Percentiles rank a stretch among this genome's conserved stretches.
Evolutionary conservation across 176 grass and related monocot genomes (phyloP).

Genomic region (Oryza punctata): DNA sequence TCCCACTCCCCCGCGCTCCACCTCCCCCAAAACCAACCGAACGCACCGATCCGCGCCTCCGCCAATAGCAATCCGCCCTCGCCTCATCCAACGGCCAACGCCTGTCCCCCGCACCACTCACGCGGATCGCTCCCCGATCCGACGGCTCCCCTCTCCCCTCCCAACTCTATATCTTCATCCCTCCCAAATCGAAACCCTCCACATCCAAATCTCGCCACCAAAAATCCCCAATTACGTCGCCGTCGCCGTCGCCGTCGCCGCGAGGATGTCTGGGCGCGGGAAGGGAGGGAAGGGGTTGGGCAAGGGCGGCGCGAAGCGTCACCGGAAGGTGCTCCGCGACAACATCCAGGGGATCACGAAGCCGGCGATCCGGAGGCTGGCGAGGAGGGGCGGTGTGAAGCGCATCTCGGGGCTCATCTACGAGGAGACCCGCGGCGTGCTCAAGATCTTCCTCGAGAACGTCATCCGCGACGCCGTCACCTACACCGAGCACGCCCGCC

Average conservation of each 20-base stretch:
- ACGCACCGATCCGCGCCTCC: background rate
- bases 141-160: background rate
- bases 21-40: too few relatives aligned
- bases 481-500: constrained; percentile 82
- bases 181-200: background rate
- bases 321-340: constrained; percentile 73
- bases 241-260: background rate
- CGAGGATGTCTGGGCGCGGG: constrained; percentile 68
- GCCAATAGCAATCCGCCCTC: too few relatives aligned
- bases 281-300: constrained; percentile 90
- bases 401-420: constrained; percentile 86
- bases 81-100: constrained; percentile 1
- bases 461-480: constrained; percentile 89
- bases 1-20: too few relatives aligned
- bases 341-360: constrained; percentile 97
- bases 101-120: background rate
- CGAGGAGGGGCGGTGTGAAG: constrained; percentile 79
- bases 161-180: background rate
- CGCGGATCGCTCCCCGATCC: constrained; percentile 12
- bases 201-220: too few relatives aligned
- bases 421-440: constrained; percentile 76
- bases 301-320: constrained; percentile 82
- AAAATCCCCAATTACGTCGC: background rate
- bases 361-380: constrained; percentile 81
- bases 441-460: constrained; percentile 96